Evolutionary conservation across 345 rosid species (phyloP), one percentile per base, ranked within the genome.

Genomic region (Capsella bursapastoris): DNA sequence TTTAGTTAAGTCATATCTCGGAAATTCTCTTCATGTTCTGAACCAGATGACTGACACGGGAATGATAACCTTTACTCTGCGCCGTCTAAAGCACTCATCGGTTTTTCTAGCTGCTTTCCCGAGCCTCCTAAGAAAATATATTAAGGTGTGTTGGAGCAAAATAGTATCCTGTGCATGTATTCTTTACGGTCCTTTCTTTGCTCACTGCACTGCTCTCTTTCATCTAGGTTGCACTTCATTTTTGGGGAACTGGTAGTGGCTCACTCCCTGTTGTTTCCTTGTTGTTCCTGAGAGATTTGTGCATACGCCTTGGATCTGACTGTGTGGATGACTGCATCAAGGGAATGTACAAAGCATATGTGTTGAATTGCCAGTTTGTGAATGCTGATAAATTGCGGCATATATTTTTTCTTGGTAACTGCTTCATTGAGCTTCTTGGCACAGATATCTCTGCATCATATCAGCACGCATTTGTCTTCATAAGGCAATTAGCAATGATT

Each of bases 201-300:
- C 64, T 80, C 10, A 64, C 12, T 16, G 57, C 13, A 58, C 16
- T 44, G 37, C 31, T 68, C n/a, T 66, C 7, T 72, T 51, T 9
- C 18, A 25, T 70, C 34, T 86, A 95, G 97, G 93, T 84, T 50
- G 84, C 83, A 41, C 91, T 95, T 83, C 99, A 92, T 78, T 95
- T 92, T 80, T 95, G 98, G 99, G 97, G 99, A 51, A 89, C 99
- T 1, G 97, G 97, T 64, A 87, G 86, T 75, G 94, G 91, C 64
- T 78, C 92, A 14, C 92, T 95, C 40, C 86, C 99, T 52, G 86
- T 90, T 77, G 92, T 92, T 52, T 86, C 98, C 43, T 84, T 92
- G 70, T 84, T 95, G 31, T 92, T 95, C 79, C 61, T 95, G 35
- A 86, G 99, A 79, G 96, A 92, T 60, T 64, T 95, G 47, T 92